A percentile compares a stretch with the other conserved stretches of the same genome.
phyloP scores from a whole-genome alignment of 2,329 filamentous ascomycete species.

The Fusarium sp. region DNA sequence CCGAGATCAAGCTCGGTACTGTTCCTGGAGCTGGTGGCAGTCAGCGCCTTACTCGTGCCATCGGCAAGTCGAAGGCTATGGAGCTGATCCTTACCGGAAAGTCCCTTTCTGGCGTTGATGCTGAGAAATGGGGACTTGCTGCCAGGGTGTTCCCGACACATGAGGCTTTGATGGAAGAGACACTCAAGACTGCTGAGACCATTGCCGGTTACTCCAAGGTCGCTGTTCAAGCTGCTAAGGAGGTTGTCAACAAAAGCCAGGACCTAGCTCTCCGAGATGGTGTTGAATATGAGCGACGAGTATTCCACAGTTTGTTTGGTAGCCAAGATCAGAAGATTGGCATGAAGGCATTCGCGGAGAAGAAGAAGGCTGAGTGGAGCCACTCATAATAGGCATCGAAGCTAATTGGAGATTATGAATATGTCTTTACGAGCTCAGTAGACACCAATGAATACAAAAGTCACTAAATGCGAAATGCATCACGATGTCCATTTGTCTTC shows the following conservation, averaged over 20 bases:
- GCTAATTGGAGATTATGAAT: neutral
- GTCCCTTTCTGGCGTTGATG: slow-evolving; percentile 85
- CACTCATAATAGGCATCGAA: slow-evolving; percentile 66
- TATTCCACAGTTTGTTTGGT: slow-evolving; percentile 94
- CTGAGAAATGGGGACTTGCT: slow-evolving; percentile 90
- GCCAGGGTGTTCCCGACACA: slow-evolving; percentile 83
- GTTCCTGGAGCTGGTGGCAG: slow-evolving; percentile 93
- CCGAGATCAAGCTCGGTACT: slow-evolving; percentile 94
- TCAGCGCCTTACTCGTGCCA: slow-evolving; percentile 84
- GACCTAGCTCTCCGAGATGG: slow-evolving; percentile 88
- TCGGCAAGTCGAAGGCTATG: slow-evolving; percentile 90
- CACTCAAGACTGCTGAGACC: slow-evolving; percentile 84
- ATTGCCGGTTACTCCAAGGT: slow-evolving; percentile 89
- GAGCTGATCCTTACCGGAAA: slow-evolving; percentile 89
- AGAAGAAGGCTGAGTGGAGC: slow-evolving; percentile 92
- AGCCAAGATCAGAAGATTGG: slow-evolving; percentile 97
- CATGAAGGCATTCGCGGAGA: slow-evolving; percentile 94
- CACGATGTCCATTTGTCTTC: neutral
- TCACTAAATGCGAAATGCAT: neutral
- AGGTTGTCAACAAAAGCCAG: slow-evolving; percentile 99
- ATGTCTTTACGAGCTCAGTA: neutral
- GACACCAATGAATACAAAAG: slow-evolving; percentile 1
- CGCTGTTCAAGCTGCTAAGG: slow-evolving; percentile 90
- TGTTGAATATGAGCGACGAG: slow-evolving; percentile 91
- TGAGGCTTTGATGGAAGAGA: slow-evolving; percentile 83